These are phyloP conservation scores for Excoecaria agallocha DNA, from an alignment of 345 rosid species.

Conservation along the genomic window DNA sequence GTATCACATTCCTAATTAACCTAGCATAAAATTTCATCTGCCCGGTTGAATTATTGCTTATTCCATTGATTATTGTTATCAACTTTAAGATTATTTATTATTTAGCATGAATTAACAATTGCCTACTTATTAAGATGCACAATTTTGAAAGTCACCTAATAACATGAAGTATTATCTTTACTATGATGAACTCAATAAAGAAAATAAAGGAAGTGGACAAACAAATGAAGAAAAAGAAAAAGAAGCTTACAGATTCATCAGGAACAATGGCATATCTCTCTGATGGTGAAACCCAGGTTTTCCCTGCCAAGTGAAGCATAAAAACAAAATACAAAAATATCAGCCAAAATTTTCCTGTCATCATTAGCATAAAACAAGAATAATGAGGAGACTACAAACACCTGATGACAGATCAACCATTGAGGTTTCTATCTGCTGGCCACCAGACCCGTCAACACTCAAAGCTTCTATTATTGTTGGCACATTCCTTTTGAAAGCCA, in stretches of 20 bases:
- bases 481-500: conserved; percentile 45
- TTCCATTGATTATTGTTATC: too few species aligned
- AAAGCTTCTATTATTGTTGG: conserved; percentile 70
- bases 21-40: too few species aligned
- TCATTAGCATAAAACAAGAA: not conserved
- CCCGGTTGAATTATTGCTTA: too few species aligned
- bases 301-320: conserved; percentile 46
- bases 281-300: conserved; percentile 77
- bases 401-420: conserved; percentile 70
- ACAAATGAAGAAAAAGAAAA: not conserved
- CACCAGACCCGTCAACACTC: conserved; percentile 79
- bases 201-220: too few species aligned
- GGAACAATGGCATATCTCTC: conserved; percentile 97
- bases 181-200: not conserved
- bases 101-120: too few species aligned
- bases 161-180: not conserved
- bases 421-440: conserved; percentile 71
- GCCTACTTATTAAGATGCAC: too few species aligned
- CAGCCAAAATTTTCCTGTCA: not conserved
- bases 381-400: conserved; percentile 14
- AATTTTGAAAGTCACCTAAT: too few species aligned
- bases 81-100: too few species aligned
- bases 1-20: too few species aligned
- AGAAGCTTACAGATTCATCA: conserved; percentile 62
- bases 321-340: not conserved